Base-by-base conservation (phyloP, 352 stramenopile species). In the Phytopythium litorale region DNA sequence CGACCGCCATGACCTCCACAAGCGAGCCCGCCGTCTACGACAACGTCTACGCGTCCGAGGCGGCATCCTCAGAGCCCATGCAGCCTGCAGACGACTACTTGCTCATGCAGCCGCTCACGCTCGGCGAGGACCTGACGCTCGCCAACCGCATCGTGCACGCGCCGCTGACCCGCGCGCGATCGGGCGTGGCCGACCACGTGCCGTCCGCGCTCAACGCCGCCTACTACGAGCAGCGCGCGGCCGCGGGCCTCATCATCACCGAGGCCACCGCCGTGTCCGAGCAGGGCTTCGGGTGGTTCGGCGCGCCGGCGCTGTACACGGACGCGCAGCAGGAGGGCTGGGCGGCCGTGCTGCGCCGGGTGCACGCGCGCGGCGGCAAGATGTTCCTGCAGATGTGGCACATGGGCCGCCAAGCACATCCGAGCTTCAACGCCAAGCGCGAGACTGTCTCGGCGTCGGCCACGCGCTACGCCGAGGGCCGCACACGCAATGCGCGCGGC, bases 311-410 rank as follows among this genome's bases (percentile, higher is more conserved):
- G 43, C 76, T 90, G 62, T 84, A 81, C 62, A 70, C 64, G 28
- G 62, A 78, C 23, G 63, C 66, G 4, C 77, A 89, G 32, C 63
- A 65, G 12, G 56, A 65, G 4, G 74, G 58, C 19, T 90, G 76
- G 80, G 66, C 61, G n/a, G 58, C 65, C 2, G 62, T 89, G 0
- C 70, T 79, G 7, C 75, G 91, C 38, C 58, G 65, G 2, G 87
- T 97, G 15, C 88, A 97, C 63, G 75, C 70, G 7, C 89, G 87
- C 52, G 81, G 70, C 19, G 80, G 75, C 35, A 76, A 73, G 42
- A 73, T 76, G 33, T 76, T 73, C 59, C 23, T 76, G 28, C 66
- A 76, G 66, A 38, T 76, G 25, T 95, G 85, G 85, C 87, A 96
- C 67, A 79, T 89, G 43, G 88, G 86, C 42, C 72, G 84, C 25